A percentile compares a stretch with the other conserved stretches of the same genome.
Evolutionary conservation across 225 moss, liverwort and hornwort species (phyloP).

Genomic region (Marchantia paleacea): DNA sequence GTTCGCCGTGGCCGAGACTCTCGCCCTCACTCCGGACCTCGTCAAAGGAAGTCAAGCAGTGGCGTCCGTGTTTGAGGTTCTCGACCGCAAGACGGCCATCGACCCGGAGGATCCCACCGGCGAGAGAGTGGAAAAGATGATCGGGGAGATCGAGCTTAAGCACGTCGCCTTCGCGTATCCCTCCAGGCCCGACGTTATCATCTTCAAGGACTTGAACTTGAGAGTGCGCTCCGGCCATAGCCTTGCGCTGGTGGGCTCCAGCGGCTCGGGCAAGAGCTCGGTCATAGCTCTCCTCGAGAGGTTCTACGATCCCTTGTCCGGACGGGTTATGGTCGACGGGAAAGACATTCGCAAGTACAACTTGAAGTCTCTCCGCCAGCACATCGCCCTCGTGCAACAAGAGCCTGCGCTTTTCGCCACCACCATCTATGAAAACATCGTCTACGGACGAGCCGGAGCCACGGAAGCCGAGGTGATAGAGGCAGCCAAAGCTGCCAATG

Average conservation of each 20-base stretch:
- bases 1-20: slow-evolving; percentile 35
- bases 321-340: slow-evolving; percentile 35
- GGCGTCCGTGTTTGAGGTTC: slow-evolving; percentile 33
- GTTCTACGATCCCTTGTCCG: slow-evolving; percentile 39
- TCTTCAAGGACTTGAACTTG: slow-evolving; percentile 36
- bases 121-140: slow-evolving; percentile 11
- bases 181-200: slow-evolving; percentile 34
- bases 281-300: slow-evolving; percentile 44
- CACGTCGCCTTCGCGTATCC: slow-evolving; percentile 36
- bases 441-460: slow-evolving; percentile 36
- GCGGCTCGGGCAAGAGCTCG: slow-evolving; percentile 48
- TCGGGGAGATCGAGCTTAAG: slow-evolving; percentile 33
- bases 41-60: slow-evolving; percentile 42
- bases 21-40: slow-evolving; percentile 45
- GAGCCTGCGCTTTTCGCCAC: slow-evolving; percentile 41
- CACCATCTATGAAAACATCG: slow-evolving; percentile 35
- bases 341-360: slow-evolving; percentile 31
- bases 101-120: slow-evolving; percentile 32
- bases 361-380: slow-evolving; percentile 34
- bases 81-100: slow-evolving; percentile 35
- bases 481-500: slow-evolving; percentile 44
- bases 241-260: slow-evolving; percentile 42
- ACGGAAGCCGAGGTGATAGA: slow-evolving; percentile 40
- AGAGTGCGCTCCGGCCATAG: slow-evolving; percentile 34
- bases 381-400: slow-evolving; percentile 44